These are phyloP conservation scores for Pythium utonaiense DNA, from an alignment of 352 stramenopile genomes.

Conservation along the genomic window DNA sequence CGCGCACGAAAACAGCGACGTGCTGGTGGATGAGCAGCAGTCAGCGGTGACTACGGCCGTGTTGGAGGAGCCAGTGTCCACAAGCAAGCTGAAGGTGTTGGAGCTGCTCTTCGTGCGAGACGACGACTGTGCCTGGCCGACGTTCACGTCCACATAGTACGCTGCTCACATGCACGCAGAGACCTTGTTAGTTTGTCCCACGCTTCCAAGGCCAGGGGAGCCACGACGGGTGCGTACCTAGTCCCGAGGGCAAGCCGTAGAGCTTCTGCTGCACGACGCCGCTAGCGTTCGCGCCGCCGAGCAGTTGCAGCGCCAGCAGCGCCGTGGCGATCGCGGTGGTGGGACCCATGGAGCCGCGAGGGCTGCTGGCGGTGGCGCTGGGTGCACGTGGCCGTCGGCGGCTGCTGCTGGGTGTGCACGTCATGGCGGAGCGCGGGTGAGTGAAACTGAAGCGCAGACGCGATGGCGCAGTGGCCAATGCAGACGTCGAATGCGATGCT, in stretches of 20 bases:
- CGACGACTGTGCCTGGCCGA: conserved; percentile 17
- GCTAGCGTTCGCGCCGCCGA: background rate
- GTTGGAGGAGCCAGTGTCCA: conserved; percentile 82
- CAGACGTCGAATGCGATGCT: background rate
- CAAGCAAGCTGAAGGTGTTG: conserved; percentile 58
- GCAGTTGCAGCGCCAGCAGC: background rate
- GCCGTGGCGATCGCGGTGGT: background rate
- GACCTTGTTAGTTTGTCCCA: background rate
- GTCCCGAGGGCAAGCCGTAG: conserved; percentile 60
- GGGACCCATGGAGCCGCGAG: too few species aligned
- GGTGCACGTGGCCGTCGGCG: background rate
- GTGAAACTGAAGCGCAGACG: background rate
- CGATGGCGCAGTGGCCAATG: background rate
- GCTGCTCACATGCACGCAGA: conserved; percentile 3
- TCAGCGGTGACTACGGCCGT: conserved; percentile 71
- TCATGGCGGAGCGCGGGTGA: background rate
- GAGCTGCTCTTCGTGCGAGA: background rate
- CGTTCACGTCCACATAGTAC: conserved; percentile 27
- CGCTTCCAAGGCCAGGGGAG: background rate
- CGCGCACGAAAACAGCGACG: conserved; percentile 63
- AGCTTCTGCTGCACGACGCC: conserved; percentile 65
- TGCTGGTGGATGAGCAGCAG: conserved; percentile 64
- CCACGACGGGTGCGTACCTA: conserved; percentile 29
- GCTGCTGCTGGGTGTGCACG: background rate
- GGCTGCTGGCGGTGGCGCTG: background rate